Evolutionary conservation across 192 early-diverging fungal species (phyloP), one percentile per base, ranked within the genome.

Genomic region (Coemansia sp.): DNA sequence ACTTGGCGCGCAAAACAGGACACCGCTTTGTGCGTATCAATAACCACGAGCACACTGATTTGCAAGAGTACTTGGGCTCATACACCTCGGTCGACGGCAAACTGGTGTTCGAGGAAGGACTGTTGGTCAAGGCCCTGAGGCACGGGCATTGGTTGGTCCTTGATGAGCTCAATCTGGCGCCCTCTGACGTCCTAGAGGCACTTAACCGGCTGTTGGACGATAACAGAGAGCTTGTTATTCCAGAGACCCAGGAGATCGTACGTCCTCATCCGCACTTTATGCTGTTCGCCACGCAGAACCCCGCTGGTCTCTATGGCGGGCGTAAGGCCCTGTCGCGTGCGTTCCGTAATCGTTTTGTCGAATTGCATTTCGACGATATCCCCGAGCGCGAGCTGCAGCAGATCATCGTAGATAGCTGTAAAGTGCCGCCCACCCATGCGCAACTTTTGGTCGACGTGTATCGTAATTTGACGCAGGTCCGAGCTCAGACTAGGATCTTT

Each of bases 201-300:
- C 89, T 99, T 27, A 99, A 99, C 82, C 89, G 98, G 18, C 81
- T 99, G 53, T 75, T 99, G 30, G 98, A 99, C 75, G 98, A 99
- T 65, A 99, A 99, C 78, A 85, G 98, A 44, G 98, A 99, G 82
- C 84, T 99, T 40, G 84, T 95, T 3, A 93, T 99, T 45, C 93
- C 96, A 7, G 98, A 99, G 80, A 99, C 95, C 6, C 93, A 96
- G 62, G 92, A 97, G 82, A 74, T 91, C 32, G 90, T 99, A 39
- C 89, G 90, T 16, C 98, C 98, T 37, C 96, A 99, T 64, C 91
- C 91, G 44, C 86, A 94, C 66, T 99, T 99, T 76, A 94, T 94
- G 92, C 86, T 99, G 12, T 99, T 99, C 85, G 98, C 98, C 27
- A 99, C 98, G 20, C 98, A 99, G 77, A 99, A 99, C 75, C 98